Base-by-base conservation (phyloP, 768 basidiomycete genomes). In the Clathrus columnatus region DNA sequence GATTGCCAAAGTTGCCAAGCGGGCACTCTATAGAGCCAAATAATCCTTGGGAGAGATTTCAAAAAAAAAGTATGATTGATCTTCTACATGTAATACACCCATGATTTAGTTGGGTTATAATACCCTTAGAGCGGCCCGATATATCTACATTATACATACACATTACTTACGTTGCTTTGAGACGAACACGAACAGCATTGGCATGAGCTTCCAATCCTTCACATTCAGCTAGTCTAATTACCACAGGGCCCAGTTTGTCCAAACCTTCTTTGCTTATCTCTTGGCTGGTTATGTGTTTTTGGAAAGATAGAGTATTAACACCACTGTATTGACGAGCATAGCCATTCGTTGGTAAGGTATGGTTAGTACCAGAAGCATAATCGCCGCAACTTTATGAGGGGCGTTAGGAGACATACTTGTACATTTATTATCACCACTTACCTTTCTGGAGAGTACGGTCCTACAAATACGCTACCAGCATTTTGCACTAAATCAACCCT, bases 321-420 rank as follows among this genome's bases (percentile, higher is more conserved):
- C 96, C 96, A 61, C 93, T 96, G 74, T 94, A 99, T 67, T 98
- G 96, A 49, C 91, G 84, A 21, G 96, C 96, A 68, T 93, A 99
- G 21, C 95, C 93, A 59, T 91, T 92, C 8, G 91, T 96, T 32
- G 95, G 95, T 21, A 99, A 75, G 0, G 95, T 98, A 74, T 99
- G 96, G 69, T 99, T 99, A 7, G 96, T 98, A 18, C 96, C 96
- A 0, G 95, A 98, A 5, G 95, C 95, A 63, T 98, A 99, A 69
- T 99, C 96, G 27, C 96, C 96, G 68, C 92, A 97, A 62, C 95
- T 97, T 62, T 32, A 47, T 32, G 56, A 42, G 46, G 49, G n/a
- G n/a, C n/a, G n/a, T n/a, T n/a, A n/a, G n/a, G n/a, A n/a, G n/a
- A n/a, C n/a, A n/a, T n/a, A n/a, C n/a, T n/a, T n/a, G n/a, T 27